phyloP scores from a whole-genome alignment of 1,139 yeast genomes.

The Suzukiozyma palmioleophila region DNA sequence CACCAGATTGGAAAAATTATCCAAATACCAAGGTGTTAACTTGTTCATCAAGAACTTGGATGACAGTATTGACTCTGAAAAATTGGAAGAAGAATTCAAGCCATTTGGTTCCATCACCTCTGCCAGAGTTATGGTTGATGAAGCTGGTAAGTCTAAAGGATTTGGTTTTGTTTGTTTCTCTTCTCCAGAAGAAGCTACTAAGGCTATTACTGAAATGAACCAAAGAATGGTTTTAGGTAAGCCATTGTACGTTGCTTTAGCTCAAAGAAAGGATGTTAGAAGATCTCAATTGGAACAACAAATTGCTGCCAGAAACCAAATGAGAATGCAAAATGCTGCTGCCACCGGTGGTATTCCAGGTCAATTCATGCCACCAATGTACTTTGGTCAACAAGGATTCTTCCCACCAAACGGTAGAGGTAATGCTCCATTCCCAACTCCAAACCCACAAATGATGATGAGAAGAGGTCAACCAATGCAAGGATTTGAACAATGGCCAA shows the following conservation, averaged over 20 bases:
- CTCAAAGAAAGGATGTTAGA: constrained; percentile 98
- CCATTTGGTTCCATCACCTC: constrained; percentile 95
- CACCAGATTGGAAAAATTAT: constrained; percentile 85
- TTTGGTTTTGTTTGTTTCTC: constrained; percentile 98
- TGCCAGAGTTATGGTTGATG: constrained; percentile 95
- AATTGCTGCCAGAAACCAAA: constrained; percentile 96
- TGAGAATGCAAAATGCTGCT: constrained; percentile 95
- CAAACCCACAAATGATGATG: constrained; percentile 88
- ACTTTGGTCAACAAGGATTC: constrained; percentile 85
- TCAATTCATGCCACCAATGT: constrained; percentile 94
- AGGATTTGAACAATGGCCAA: constrained; percentile 53
- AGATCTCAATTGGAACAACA: constrained; percentile 97
- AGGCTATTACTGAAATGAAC: constrained; percentile 98
- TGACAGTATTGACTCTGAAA: constrained; percentile 87
- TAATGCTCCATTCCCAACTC: constrained; percentile 74
- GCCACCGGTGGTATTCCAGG: constrained; percentile 88
- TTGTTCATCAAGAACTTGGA: constrained; percentile 95
- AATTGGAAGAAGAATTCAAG: constrained; percentile 86
- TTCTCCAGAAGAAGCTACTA: constrained; percentile 97
- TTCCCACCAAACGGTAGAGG: constrained; percentile 81
- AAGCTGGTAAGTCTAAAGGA: constrained; percentile 92
- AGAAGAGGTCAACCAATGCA: constrained; percentile 73
- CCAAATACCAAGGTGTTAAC: constrained; percentile 97
- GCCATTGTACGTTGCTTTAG: constrained; percentile 97
- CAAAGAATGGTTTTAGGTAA: constrained; percentile 94